Percentiles rank a stretch among this genome's conserved stretches.
Evolutionary conservation across 345 rosid genomes (phyloP).

Genomic region (Linum trigynum): DNA sequence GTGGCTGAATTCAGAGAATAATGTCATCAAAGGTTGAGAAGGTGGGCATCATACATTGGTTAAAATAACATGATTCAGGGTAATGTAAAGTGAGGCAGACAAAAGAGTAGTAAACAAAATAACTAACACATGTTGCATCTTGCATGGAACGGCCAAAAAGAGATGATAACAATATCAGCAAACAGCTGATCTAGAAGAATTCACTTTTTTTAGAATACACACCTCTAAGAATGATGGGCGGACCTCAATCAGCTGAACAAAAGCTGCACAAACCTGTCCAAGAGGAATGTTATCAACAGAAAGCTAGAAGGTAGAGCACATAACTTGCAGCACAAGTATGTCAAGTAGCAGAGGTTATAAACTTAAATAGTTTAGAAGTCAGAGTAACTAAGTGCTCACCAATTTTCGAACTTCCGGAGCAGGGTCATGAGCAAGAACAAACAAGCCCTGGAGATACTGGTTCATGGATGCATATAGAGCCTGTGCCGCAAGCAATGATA

Average conservation of each 20-base stretch:
- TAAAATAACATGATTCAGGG: background rate
- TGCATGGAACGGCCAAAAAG: background rate
- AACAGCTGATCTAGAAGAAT: background rate
- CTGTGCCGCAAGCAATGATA: constrained; percentile 26
- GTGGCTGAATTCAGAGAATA: constrained; percentile 45
- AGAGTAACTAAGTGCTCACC: constrained; percentile 22
- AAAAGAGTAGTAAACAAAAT: background rate
- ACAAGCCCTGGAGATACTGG: constrained; percentile 77
- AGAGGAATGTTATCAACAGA: background rate
- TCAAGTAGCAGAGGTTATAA: background rate
- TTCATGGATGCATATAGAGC: constrained; percentile 49
- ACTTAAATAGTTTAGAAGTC: background rate
- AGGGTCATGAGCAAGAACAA: constrained; percentile 74
- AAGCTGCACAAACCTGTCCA: constrained; percentile 86
- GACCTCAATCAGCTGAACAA: constrained; percentile 79
- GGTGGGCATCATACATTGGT: background rate
- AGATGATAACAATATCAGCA: background rate
- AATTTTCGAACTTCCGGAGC: constrained; percentile 66
- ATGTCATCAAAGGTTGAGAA: background rate
- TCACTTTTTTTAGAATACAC: constrained; percentile 10
- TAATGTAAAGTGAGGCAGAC: background rate
- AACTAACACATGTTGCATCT: background rate
- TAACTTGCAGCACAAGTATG: constrained; percentile 1
- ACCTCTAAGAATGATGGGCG: constrained; percentile 75
- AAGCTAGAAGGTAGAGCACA: constrained; percentile 7